Evolutionary conservation across 805 yeast genomes (phyloP), one percentile per base, ranked within the genome.

Genomic region (Zygotorulaspora chibaensis): DNA sequence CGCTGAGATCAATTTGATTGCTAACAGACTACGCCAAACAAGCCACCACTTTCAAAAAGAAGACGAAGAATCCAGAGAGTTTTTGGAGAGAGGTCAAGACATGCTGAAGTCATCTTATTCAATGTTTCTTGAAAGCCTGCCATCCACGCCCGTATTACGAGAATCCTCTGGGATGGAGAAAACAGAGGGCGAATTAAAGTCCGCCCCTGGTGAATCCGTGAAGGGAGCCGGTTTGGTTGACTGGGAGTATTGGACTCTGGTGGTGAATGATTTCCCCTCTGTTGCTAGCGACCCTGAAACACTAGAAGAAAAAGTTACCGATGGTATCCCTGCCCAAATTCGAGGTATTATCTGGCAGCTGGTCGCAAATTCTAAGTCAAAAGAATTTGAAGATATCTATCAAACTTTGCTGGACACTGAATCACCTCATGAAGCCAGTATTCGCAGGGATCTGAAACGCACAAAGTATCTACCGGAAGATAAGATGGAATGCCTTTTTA

Each of bases 321-420:
- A 70, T 8, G 98, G 98, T 40, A 82, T 91, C 34, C 98, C 99
- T 11, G 69, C 76, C 37, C 93, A 85, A 52, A 74, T 91, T 41
- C 72, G 98, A 52, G 96, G 96, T 2, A 81, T 90, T 53, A 77
- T 91, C 16, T 91, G 99, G 99, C 97, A 90, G 67, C 71, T 88
- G 40, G 83, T 89, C 45, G 76, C 96, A 13, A 79, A 81, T 51
- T 83, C 95, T 8, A 90, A 90, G 57, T 80, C 84, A 28, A 73
- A 75, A 41, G 71, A 68, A 48, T 62, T 66, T 39, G 67, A 65
- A 20, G 62, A 58, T 7, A 48, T 55, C 12, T 72, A 63, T 49
- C 48, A 54, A 10, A 57, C 63, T 2, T 58, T 75, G 35, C 64
- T 81, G 42, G 83, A 78, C 50, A 71, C 77, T 48, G 76, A 69